Percentiles rank a stretch among this genome's conserved stretches.
Conservation (phyloP, 495 filamentous ascomycete genomes). For the Podospora comata region DNA sequence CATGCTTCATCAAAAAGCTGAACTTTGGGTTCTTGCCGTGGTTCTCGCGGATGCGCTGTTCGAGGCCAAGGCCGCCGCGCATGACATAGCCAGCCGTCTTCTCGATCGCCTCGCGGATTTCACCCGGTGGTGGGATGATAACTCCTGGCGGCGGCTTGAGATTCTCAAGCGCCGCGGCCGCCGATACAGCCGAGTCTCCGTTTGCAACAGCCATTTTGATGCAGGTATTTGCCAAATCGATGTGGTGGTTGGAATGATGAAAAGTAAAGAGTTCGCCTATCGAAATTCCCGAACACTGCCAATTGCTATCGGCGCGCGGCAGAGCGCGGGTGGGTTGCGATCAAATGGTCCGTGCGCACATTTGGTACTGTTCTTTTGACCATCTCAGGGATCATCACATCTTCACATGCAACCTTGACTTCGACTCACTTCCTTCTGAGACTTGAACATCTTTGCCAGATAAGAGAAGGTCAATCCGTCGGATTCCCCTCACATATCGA, state of each 20-base stretch:
- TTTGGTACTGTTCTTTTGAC: neutral
- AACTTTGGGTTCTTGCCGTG: conserved; percentile 85
- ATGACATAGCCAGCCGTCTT: conserved; percentile 95
- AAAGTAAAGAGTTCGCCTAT: conserved; percentile 1
- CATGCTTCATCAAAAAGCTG: conserved; percentile 71
- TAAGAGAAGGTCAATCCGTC: neutral
- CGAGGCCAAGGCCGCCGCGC: conserved; percentile 77
- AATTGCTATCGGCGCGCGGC: neutral
- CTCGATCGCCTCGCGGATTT: conserved; percentile 73
- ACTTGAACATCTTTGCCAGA: too few relatives aligned
- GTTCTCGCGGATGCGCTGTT: conserved; percentile 85
- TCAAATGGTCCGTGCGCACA: neutral
- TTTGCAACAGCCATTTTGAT: conserved; percentile 50
- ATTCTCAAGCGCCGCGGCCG: conserved; percentile 46
- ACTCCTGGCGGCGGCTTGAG: conserved; percentile 78
- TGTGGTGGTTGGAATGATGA: neutral
- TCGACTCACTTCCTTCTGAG: neutral
- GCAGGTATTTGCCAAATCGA: neutral
- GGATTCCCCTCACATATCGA: neutral
- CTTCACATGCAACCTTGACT: neutral
- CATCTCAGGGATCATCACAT: neutral
- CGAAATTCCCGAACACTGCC: neutral
- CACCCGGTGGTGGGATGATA: conserved; percentile 73
- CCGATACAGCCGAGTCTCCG: conserved; percentile 47
- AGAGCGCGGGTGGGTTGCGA: neutral